Conservation (phyloP, 2,329 filamentous ascomycete genomes). For the Aspergillus fumigatiaffinis region DNA sequence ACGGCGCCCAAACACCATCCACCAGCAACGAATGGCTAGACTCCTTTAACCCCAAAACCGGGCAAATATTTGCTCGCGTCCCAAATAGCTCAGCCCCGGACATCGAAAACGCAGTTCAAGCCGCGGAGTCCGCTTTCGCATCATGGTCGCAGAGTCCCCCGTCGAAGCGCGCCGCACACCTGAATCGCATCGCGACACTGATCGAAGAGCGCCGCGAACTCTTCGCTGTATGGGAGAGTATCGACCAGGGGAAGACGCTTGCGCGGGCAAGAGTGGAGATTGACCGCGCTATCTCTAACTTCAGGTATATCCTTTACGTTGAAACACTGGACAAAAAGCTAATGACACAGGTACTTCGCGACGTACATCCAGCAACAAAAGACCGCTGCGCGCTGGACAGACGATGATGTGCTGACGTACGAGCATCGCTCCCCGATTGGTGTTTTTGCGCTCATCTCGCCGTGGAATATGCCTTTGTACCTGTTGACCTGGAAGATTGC, state of each 20-base stretch:
- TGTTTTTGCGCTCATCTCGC: conserved; percentile 16
- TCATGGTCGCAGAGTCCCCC: conserved; percentile 12
- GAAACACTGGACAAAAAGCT: too few relatives aligned
- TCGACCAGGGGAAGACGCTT: conserved; percentile 16
- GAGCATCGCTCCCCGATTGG: conserved; percentile 18
- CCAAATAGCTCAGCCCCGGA: conserved; percentile 9
- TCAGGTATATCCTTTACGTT: conserved; percentile 3
- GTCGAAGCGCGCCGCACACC: conserved; percentile 9
- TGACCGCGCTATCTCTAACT: conserved; percentile 15
- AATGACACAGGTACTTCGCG: conserved; percentile 4
- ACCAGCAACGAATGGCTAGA: not conserved
- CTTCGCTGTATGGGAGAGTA: conserved; percentile 15
- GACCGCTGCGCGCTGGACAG: conserved; percentile 7
- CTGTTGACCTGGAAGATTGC: conserved; percentile 20
- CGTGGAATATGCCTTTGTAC: conserved; percentile 20
- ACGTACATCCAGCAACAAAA: conserved; percentile 8
- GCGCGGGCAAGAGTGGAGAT: conserved; percentile 13
- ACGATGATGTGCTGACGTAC: conserved; percentile 11
- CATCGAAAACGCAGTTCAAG: conserved; percentile 11
- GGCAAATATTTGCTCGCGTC: conserved; percentile 5
- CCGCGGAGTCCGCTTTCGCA: conserved; percentile 11
- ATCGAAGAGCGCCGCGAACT: conserved; percentile 11
- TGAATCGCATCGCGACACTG: conserved; percentile 9
- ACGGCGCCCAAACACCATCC: not conserved
- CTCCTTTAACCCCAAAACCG: conserved; percentile 8